Percentiles rank a stretch among this genome's conserved stretches.
Evolutionary conservation across 257 asterid species (phyloP).

Genomic region (Haberlea rhodopensis): DNA sequence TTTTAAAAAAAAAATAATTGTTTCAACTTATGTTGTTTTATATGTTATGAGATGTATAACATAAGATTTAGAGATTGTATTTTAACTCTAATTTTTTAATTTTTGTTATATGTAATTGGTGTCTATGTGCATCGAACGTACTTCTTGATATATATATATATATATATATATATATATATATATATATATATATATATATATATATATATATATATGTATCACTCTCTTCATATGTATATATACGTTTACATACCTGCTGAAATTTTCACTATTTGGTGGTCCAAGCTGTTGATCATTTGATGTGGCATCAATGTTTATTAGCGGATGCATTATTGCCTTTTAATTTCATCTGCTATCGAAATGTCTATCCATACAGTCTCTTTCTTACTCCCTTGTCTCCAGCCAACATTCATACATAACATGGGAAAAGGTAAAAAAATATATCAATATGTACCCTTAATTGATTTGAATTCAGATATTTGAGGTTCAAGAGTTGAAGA

Average conservation of each 20-base stretch:
- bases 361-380: not conserved
- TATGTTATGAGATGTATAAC: too few relatives aligned
- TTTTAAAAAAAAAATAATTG: too few relatives aligned
- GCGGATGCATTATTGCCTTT: not conserved
- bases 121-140: too few relatives aligned
- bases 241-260: constrained; percentile 2
- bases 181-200: too few relatives aligned
- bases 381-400: not conserved
- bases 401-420: not conserved
- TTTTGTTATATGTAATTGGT: too few relatives aligned
- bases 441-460: not conserved
- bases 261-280: constrained; percentile 2
- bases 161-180: too few relatives aligned
- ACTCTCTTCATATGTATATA: too few relatives aligned
- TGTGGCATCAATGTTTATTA: constrained; percentile 8
- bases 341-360: not conserved
- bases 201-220: too few relatives aligned
- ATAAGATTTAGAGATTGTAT: too few relatives aligned
- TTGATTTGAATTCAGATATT: not conserved
- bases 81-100: too few relatives aligned
- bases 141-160: too few relatives aligned
- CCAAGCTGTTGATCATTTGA: constrained; percentile 5
- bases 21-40: too few relatives aligned
- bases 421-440: not conserved
- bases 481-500: constrained; percentile 5